Evolutionary conservation across 768 basidiomycete genomes (phyloP).

Genomic region (Pisolithus marmoratus): DNA sequence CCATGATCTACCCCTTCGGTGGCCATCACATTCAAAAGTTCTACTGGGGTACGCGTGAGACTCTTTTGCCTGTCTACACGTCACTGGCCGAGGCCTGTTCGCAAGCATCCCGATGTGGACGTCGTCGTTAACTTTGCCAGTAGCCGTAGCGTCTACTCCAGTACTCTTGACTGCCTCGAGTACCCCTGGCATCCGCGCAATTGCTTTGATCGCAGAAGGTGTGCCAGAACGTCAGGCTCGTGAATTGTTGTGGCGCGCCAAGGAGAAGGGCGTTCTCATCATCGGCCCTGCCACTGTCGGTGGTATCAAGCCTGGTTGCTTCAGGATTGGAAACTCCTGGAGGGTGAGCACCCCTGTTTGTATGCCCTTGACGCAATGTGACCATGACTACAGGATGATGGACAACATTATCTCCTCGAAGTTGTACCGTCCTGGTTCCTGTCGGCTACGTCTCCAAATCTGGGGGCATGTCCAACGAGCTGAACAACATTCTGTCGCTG

Average conservation of each 20-base stretch:
- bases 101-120: conserved; percentile 95
- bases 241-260: conserved; percentile 87
- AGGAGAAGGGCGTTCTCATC: conserved; percentile 84
- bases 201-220: conserved; percentile 97
- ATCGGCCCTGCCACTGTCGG: conserved; percentile 97
- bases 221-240: conserved; percentile 97
- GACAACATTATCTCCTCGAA: conserved; percentile 99
- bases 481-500: conserved; percentile 98
- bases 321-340: conserved; percentile 99
- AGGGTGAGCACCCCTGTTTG: conserved; percentile 49
- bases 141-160: conserved; percentile 88
- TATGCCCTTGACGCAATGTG: conserved; percentile 1
- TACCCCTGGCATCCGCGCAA: conserved; percentile 35
- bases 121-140: conserved; percentile 98
- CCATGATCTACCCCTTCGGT: conserved; percentile 99
- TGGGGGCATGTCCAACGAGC: conserved; percentile 99
- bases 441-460: conserved; percentile 99
- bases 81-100: conserved; percentile 81
- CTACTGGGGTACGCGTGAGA: conserved; percentile 99
- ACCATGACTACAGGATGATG: conserved; percentile 71
- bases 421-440: conserved; percentile 94
- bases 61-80: conserved; percentile 96
- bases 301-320: conserved; percentile 99
- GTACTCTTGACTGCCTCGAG: conserved; percentile 87
- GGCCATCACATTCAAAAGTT: conserved; percentile 99